Conservation (phyloP, 441 rosid genomes). For the Gossypium laxum region DNA sequence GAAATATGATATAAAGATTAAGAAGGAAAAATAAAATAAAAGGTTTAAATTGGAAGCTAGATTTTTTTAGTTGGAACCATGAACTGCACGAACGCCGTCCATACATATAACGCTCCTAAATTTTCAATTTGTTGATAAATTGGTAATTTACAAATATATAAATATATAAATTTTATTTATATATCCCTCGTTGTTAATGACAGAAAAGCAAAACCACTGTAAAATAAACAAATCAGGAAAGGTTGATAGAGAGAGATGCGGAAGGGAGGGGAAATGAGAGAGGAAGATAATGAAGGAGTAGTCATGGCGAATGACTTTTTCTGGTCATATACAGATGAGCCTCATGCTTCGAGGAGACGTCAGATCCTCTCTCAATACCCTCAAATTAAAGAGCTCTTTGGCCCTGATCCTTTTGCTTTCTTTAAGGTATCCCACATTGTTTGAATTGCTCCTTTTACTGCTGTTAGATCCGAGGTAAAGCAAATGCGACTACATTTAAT, state of each 20-base stretch:
- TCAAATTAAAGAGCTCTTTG: slow-evolving; percentile 70
- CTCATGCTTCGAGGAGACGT: slow-evolving; percentile 67
- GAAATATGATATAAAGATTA: background rate
- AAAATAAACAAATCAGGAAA: background rate
- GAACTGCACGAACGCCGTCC: background rate
- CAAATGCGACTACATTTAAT: background rate
- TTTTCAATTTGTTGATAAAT: background rate
- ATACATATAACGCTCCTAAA: background rate
- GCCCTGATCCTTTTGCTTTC: slow-evolving; percentile 77
- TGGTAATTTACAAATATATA: background rate
- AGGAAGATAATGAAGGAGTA: slow-evolving; percentile 26
- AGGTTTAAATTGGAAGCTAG: slow-evolving; percentile 11
- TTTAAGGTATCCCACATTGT: slow-evolving; percentile 36
- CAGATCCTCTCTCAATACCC: slow-evolving; percentile 85
- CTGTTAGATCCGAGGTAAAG: slow-evolving; percentile 21
- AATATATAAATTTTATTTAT: background rate
- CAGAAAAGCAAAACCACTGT: background rate
- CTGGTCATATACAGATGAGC: slow-evolving; percentile 93
- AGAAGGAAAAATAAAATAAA: background rate
- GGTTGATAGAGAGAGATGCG: slow-evolving; percentile 22
- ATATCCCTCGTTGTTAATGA: background rate
- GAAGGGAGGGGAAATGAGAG: slow-evolving; percentile 30
- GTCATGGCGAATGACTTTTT: slow-evolving; percentile 72
- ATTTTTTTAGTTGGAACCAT: background rate
- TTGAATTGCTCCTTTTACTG: background rate